These are phyloP conservation scores for Eucalyptus caleyi DNA, from an alignment of 345 rosid species.

Conservation along the genomic window DNA sequence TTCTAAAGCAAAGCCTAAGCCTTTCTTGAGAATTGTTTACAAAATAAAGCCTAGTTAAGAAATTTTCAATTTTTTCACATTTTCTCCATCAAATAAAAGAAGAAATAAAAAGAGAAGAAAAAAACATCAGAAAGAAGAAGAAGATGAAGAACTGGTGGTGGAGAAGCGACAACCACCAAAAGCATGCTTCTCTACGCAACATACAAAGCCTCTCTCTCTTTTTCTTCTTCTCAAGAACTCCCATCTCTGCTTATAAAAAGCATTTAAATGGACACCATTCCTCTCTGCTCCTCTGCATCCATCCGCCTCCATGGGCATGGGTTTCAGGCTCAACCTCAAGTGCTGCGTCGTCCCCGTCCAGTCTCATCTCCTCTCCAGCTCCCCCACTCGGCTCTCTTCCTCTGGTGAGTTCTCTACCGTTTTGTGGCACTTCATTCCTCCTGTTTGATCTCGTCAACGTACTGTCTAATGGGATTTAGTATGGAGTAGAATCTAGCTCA, in stretches of 20 bases:
- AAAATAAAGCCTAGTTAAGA: not conserved
- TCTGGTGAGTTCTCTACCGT: constrained; percentile 8
- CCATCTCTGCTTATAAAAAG: not conserved
- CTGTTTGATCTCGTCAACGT: not conserved
- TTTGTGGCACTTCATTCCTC: not conserved
- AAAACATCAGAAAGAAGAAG: not conserved
- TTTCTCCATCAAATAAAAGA: not conserved
- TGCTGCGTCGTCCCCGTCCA: constrained; percentile 20
- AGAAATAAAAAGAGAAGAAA: not conserved
- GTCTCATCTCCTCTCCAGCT: constrained; percentile 10
- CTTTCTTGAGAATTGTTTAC: not conserved
- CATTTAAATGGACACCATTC: constrained; percentile 13
- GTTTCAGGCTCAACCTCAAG: constrained; percentile 29
- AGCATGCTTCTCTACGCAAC: not conserved
- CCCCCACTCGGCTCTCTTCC: constrained; percentile 13
- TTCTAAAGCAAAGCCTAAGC: not conserved
- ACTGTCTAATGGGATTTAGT: not conserved
- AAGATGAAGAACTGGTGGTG: constrained; percentile 55
- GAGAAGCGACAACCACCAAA: constrained; percentile 3
- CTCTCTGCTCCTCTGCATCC: not conserved
- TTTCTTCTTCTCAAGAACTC: not conserved
- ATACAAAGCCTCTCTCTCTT: not conserved
- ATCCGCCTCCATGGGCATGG: constrained; percentile 6
- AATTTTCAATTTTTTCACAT: not conserved
- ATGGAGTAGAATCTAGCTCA: not conserved